Conservation (phyloP, 2,329 filamentous ascomycete genomes). For the Cladosporium sp. region DNA sequence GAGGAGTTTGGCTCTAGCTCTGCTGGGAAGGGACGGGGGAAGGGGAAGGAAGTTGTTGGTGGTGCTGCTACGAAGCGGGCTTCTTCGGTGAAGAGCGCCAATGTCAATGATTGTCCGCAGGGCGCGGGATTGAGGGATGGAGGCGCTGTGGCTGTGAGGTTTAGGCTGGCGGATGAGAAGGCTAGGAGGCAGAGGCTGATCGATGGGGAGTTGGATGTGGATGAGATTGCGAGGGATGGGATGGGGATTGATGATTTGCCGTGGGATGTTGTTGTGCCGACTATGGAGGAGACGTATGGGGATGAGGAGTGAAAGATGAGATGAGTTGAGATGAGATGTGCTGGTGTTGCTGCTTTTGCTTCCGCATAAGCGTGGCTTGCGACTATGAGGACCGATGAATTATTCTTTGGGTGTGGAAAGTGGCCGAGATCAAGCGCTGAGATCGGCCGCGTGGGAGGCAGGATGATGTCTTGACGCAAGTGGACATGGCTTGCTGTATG, state of each 20-base stretch:
- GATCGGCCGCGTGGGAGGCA: conserved; percentile 4
- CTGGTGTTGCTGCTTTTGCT: background rate
- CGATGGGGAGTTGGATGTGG: conserved; percentile 23
- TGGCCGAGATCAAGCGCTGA: conserved; percentile 20
- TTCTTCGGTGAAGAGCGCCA: conserved; percentile 34
- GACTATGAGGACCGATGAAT: background rate
- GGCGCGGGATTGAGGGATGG: conserved; percentile 37
- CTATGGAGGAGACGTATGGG: conserved; percentile 35
- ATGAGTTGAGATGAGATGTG: background rate
- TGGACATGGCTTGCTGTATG: background rate
- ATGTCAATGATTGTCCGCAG: conserved; percentile 39
- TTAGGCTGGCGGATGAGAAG: conserved; percentile 26
- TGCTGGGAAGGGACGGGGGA: conserved; percentile 27
- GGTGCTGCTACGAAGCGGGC: conserved; percentile 28
- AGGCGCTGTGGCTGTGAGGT: conserved; percentile 39
- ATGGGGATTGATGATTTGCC: conserved; percentile 23
- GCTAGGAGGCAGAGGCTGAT: conserved; percentile 21
- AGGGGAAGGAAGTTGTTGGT: conserved; percentile 43
- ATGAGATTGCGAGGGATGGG: conserved; percentile 23
- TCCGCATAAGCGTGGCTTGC: background rate
- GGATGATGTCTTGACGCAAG: background rate
- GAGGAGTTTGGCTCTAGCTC: conserved; percentile 33
- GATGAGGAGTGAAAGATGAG: conserved; percentile 22
- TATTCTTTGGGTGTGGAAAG: background rate
- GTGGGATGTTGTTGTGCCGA: conserved; percentile 38